Base-by-base conservation (phyloP, 805 yeast species). In the Nakazawaea sp. region DNA sequence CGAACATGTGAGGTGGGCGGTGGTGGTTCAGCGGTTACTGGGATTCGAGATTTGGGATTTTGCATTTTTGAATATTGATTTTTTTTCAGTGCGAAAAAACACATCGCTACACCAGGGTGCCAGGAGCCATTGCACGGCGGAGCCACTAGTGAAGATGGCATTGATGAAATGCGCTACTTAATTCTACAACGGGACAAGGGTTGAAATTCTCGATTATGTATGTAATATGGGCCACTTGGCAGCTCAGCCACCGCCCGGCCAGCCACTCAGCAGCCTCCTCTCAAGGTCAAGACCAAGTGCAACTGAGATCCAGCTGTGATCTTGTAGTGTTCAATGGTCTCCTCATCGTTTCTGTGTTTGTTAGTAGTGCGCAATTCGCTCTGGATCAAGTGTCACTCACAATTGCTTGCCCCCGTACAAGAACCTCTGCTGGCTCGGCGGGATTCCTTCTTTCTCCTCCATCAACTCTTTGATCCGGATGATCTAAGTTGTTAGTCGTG, bases 371-470 rank as follows among this genome's bases (percentile, higher is more conserved):
- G n/a, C n/a, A n/a, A n/a, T n/a, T n/a, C n/a, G n/a, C n/a, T n/a
- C n/a, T n/a, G n/a, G n/a, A n/a, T n/a, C n/a, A n/a, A n/a, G n/a
- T n/a, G n/a, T n/a, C 40, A 69, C 83, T 56, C 64, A 75, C 81
- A 90, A 72, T 64, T 90, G 97, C 48, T 86, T 84, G 16, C 98
- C 98, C 39, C 83, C 79, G 61, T 74, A 87, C 50, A 90, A 81
- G 46, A 90, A 75, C 48, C 96, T 75, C 61, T 92, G 98, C 62
- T 90, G 98, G 21, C 84, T 78, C 9, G 97, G 97, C 2, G 97
- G 96, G 39, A 90, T 90, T 2, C 97, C 98, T 57, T 90, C 97
- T 51, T 86, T 86, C 53, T 90, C 96, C 58, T 92, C 97, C 64
- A 90, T 76, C 55, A 82, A 74, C 55, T 90, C 97, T 60, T 90